phyloP scores from a whole-genome alignment of 352 stramenopile genomes.

The Achlya hypogyna region DNA sequence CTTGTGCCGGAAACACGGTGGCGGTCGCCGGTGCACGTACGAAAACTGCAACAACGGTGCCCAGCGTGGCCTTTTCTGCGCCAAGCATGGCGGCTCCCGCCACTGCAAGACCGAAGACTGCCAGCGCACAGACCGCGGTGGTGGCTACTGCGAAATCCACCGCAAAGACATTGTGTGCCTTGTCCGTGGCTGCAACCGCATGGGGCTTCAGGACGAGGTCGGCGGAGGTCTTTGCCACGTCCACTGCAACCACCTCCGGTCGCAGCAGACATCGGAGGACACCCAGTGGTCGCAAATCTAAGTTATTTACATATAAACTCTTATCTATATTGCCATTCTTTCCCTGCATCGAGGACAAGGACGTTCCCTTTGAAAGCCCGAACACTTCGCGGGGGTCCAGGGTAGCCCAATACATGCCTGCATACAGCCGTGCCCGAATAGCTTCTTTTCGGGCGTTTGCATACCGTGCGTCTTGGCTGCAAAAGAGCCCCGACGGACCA shows the following conservation, averaged over 20 bases:
- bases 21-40: conserved; percentile 13
- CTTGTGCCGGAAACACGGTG: conserved; percentile 10
- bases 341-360: too few relatives aligned
- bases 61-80: conserved; percentile 9
- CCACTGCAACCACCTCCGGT: conserved; percentile 3
- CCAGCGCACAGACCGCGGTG: conserved; percentile 12
- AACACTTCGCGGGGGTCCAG: too few relatives aligned
- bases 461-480: too few relatives aligned
- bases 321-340: background rate
- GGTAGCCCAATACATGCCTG: too few relatives aligned
- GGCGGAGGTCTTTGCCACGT: background rate
- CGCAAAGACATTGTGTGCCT: conserved; percentile 10
- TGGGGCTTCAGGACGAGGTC: background rate
- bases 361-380: too few relatives aligned
- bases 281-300: conserved; percentile 4
- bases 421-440: too few relatives aligned
- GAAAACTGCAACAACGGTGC: conserved; percentile 8
- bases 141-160: conserved; percentile 17
- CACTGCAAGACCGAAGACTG: conserved; percentile 11
- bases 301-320: background rate
- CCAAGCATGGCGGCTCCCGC: conserved; percentile 18
- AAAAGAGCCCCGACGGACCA: background rate
- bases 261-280: too few relatives aligned
- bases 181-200: background rate
- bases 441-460: too few relatives aligned